Percentiles rank a stretch among this genome's conserved stretches.
Evolutionary conservation across 352 stramenopile genomes (phyloP).

Genomic region (Saprolegnia parasitica): DNA sequence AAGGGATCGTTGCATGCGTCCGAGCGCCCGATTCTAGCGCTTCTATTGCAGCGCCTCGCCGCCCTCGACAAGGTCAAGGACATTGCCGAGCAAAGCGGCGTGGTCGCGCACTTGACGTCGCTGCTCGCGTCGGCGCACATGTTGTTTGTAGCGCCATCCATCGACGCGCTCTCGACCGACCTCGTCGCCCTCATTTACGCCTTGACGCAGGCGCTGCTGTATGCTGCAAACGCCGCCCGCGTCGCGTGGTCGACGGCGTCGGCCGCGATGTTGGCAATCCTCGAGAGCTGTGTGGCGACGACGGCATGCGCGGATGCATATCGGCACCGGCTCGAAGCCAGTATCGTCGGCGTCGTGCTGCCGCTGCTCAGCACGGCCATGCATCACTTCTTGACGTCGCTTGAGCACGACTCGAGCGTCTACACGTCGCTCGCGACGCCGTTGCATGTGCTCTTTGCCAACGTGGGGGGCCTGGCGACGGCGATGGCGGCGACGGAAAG

Average conservation of each 20-base stretch:
- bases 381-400: conserved; percentile 6
- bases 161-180: neutral
- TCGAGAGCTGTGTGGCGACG: neutral
- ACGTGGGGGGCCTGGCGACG: neutral
- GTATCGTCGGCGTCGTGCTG: neutral
- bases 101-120: neutral
- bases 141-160: neutral
- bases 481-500: neutral
- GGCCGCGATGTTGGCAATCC: neutral
- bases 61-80: conserved; percentile 18
- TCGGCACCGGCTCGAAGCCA: neutral
- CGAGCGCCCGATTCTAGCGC: conserved; percentile 18
- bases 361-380: conserved; percentile 14
- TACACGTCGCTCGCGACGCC: neutral
- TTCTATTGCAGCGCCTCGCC: conserved; percentile 15
- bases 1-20: neutral
- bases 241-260: neutral
- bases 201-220: conserved; percentile 24
- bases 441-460: neutral
- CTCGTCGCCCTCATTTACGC: conserved; percentile 22
- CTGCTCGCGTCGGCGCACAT: neutral
- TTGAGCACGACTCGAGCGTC: neutral
- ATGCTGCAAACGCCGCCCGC: neutral
- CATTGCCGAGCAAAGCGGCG: neutral
- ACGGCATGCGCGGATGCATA: neutral